Evolutionary conservation across 2,329 filamentous ascomycete species (phyloP).

Genomic region (Ophiostoma angusticollis): DNA sequence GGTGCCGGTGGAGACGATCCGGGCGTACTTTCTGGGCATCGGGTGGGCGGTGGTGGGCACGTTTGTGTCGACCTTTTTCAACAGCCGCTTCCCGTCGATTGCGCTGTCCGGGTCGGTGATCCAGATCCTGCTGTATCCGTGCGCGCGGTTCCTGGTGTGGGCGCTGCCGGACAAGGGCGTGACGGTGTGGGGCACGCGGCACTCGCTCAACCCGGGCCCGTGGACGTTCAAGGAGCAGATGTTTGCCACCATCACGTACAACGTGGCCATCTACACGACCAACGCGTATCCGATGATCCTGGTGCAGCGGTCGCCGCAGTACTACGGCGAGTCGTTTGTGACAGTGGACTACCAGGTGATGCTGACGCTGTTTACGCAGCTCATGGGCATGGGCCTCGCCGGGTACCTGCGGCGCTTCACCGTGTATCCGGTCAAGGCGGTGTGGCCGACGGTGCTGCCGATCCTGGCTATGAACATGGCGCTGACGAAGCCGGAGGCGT

Average conservation of each 20-base stretch:
- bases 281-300: constrained; percentile 25
- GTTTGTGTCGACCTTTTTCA: constrained; percentile 29
- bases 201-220: constrained; percentile 28
- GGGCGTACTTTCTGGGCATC: constrained; percentile 30
- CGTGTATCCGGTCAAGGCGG: constrained; percentile 25
- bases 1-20: constrained; percentile 27
- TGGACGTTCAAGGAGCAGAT: constrained; percentile 32
- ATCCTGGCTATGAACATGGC: constrained; percentile 25
- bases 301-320: constrained; percentile 24
- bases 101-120: constrained; percentile 24
- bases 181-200: constrained; percentile 25
- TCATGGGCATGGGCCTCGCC: constrained; percentile 31
- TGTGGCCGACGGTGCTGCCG: constrained; percentile 31
- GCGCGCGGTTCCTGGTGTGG: constrained; percentile 30
- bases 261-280: constrained; percentile 24
- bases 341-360: constrained; percentile 29
- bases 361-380: constrained; percentile 27
- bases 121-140: constrained; percentile 34
- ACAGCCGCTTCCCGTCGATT: constrained; percentile 27
- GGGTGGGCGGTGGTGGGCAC: constrained; percentile 27
- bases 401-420: constrained; percentile 26
- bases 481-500: constrained; percentile 21
- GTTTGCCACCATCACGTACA: constrained; percentile 28
- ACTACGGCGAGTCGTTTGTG: constrained; percentile 28
- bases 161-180: constrained; percentile 33